Evolutionary conservation across 2,329 filamentous ascomycete species (phyloP).

Genomic region (Epichloe festucae): DNA sequence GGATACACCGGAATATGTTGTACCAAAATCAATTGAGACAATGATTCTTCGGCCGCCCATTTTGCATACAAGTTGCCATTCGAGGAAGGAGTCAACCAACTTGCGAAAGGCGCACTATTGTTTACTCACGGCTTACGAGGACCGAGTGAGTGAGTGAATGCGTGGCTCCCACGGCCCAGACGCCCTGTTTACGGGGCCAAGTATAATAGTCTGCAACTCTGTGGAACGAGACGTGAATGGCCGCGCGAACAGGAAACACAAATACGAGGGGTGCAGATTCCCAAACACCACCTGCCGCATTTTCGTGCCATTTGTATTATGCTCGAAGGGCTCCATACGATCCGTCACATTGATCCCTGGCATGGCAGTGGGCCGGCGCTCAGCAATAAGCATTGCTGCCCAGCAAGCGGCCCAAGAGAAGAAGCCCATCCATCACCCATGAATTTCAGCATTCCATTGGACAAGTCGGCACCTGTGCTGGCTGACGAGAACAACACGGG

Average conservation of each 20-base stretch:
- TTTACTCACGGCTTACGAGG: too few species aligned
- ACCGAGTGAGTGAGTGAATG: too few species aligned
- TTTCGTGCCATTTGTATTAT: too few species aligned
- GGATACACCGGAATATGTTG: slow-evolving; percentile 42
- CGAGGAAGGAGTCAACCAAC: neutral
- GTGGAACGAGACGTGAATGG: too few species aligned
- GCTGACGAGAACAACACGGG: neutral
- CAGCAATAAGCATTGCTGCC: slow-evolving; percentile 4
- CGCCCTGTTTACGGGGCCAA: too few species aligned
- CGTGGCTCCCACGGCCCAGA: too few species aligned
- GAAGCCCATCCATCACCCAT: neutral
- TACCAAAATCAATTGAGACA: slow-evolving; percentile 43
- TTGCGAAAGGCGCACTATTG: too few species aligned
- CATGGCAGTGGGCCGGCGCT: slow-evolving; percentile 1
- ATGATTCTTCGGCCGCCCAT: slow-evolving; percentile 30
- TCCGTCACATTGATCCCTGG: neutral
- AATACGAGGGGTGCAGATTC: too few species aligned
- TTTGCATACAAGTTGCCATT: neutral
- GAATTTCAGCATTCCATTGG: neutral
- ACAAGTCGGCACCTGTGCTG: neutral
- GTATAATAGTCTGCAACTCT: too few species aligned
- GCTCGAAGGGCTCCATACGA: neutral
- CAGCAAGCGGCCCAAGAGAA: neutral
- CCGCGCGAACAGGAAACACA: too few species aligned
- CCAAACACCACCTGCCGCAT: too few species aligned